A percentile compares a stretch with the other conserved stretches of the same genome.
Evolutionary conservation across 2,329 filamentous ascomycete genomes (phyloP).

Genomic region (Colletotrichum destructivum): DNA sequence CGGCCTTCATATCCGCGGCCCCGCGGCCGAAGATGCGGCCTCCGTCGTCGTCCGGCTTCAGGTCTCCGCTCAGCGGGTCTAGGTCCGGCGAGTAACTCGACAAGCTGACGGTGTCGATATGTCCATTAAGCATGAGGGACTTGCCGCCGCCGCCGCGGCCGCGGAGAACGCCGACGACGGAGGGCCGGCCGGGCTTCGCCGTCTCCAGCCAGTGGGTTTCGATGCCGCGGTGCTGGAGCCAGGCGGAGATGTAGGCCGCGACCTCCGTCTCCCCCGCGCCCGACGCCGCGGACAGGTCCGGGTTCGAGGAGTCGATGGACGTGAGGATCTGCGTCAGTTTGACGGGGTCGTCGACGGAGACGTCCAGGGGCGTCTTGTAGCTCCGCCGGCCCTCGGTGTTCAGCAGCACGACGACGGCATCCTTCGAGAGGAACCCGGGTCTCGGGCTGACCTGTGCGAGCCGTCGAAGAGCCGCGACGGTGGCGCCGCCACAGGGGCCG

Average conservation of each 20-base stretch:
- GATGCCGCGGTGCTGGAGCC: slow-evolving; percentile 66
- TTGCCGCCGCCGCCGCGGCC: slow-evolving; percentile 59
- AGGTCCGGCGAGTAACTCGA: slow-evolving; percentile 58
- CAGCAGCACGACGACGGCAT: slow-evolving; percentile 75
- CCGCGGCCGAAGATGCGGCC: slow-evolving; percentile 63
- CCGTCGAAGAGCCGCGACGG: slow-evolving; percentile 69
- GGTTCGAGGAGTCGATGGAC: slow-evolving; percentile 65
- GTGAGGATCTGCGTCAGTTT: slow-evolving; percentile 61
- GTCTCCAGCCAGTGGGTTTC: slow-evolving; percentile 66
- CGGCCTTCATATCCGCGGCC: slow-evolving; percentile 66
- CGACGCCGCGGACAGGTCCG: slow-evolving; percentile 56
- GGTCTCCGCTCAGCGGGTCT: slow-evolving; percentile 60
- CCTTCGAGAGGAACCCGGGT: slow-evolving; percentile 54
- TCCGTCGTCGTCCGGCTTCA: slow-evolving; percentile 49
- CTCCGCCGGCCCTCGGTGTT: slow-evolving; percentile 75
- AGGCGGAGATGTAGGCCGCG: slow-evolving; percentile 62
- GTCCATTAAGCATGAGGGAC: slow-evolving; percentile 67
- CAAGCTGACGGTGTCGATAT: slow-evolving; percentile 67
- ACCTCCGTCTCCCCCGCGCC: slow-evolving; percentile 63
- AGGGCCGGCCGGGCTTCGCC: slow-evolving; percentile 60
- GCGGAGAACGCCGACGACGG: slow-evolving; percentile 63
- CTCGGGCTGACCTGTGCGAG: slow-evolving; percentile 51
- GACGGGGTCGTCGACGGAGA: slow-evolving; percentile 59
- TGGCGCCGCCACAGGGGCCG: slow-evolving; percentile 76
- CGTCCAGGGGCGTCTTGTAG: slow-evolving; percentile 62